Evolutionary conservation across 768 basidiomycete species (phyloP).

Genomic region (Tylopilus plumbeoviolaceoides): DNA sequence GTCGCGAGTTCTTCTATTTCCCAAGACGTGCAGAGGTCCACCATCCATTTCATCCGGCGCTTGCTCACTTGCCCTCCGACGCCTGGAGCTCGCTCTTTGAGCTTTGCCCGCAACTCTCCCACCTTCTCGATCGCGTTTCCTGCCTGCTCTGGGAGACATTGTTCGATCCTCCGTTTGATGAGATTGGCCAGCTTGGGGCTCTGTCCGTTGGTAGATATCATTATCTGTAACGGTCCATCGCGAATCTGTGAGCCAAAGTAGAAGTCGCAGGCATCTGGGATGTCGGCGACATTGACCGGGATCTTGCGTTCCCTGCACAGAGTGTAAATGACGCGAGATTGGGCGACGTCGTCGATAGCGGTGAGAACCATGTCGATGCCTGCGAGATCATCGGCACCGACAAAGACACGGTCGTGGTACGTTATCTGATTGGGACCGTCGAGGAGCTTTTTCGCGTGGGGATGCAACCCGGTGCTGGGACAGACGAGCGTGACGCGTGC

Average conservation of each 20-base stretch:
- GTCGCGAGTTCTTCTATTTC: slow-evolving; percentile 71
- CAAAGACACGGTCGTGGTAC: slow-evolving; percentile 68
- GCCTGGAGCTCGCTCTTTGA: slow-evolving; percentile 80
- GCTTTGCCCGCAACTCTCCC: slow-evolving; percentile 63
- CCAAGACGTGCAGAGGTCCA: slow-evolving; percentile 82
- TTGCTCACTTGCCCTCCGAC: slow-evolving; percentile 74
- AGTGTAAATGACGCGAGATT: slow-evolving; percentile 68
- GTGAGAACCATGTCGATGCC: slow-evolving; percentile 85
- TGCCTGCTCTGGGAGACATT: slow-evolving; percentile 61
- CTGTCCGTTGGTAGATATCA: slow-evolving; percentile 94
- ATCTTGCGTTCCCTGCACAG: slow-evolving; percentile 65
- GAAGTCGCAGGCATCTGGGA: slow-evolving; percentile 94
- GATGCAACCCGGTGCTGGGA: slow-evolving; percentile 63
- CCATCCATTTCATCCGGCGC: slow-evolving; percentile 91
- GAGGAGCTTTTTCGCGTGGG: slow-evolving; percentile 53
- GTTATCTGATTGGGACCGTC: slow-evolving; percentile 46
- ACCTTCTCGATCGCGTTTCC: slow-evolving; percentile 79
- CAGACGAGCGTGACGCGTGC: slow-evolving; percentile 75
- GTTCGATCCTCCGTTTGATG: slow-evolving; percentile 66
- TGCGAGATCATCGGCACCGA: slow-evolving; percentile 58
- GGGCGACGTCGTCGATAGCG: slow-evolving; percentile 79
- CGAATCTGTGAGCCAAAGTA: slow-evolving; percentile 96
- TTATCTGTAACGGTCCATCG: slow-evolving; percentile 86
- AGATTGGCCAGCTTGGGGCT: slow-evolving; percentile 89
- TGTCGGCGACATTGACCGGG: slow-evolving; percentile 95